Base-by-base conservation (phyloP, 208 protist species). In the Crithidia mellificae region DNA sequence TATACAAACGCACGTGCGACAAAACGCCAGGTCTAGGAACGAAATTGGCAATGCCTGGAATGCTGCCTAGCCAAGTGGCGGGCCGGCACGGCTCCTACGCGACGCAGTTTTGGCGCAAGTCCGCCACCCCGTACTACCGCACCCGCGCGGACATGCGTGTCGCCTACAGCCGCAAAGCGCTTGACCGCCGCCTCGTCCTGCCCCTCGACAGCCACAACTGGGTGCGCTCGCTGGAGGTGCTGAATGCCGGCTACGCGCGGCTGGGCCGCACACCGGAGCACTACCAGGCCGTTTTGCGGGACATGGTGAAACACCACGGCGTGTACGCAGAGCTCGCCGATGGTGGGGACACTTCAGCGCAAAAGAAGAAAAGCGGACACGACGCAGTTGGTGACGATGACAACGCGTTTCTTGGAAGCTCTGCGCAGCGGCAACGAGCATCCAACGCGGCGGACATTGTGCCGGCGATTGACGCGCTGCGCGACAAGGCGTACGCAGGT, bases 121-220 rank as follows among this genome's bases (percentile, higher is more conserved):
- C 62, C 0, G 58, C 22, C 1, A 47, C 63, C 7, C 63, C 69
- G n/a, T 36, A 43, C n/a, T 80, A 81, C 56, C 63, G 57, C 22
- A 84, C 64, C 12, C 78, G 87, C 17, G 72, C 47, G 8, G 87
- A 55, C 5, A 80, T 80, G 74, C 82, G 73, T 57, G 38, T 32
- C 24, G 85, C 76, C 20, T 74, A 83, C 51, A 91, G 83, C 39
- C 71, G 68, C 20, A 93, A 94, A 66, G 80, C 83, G 0, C 24
- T 96, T 20, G 68, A 92, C 22, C 88, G 91, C 8, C 88, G 88
- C 19, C 82, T 96, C 0, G 87, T 94, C 7, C 77, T 96, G 0
- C 91, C 91, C 14, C 67, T 96, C 12, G 91, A 96, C 56, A 75
- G 55, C 14, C 72, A 88, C 53, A 75, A 94, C 58, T 96, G 91